Base-by-base conservation (phyloP, 768 basidiomycete genomes). In the Lepiota brunneoincarnata region DNA sequence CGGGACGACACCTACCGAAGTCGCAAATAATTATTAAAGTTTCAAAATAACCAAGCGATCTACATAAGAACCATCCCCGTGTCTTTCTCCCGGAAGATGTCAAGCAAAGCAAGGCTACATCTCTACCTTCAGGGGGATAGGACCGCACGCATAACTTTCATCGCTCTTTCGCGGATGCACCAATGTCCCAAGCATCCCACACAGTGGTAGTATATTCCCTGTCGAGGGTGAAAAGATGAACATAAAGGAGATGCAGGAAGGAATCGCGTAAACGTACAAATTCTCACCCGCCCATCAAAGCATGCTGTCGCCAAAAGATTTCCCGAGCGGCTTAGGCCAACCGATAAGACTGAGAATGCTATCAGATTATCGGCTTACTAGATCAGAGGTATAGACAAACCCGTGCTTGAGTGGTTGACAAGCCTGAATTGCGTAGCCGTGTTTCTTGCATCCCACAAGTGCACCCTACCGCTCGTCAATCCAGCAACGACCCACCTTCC, bases 401-500 rank as follows among this genome's bases (percentile, higher is more conserved):
- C 64, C 9, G 64, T 63, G 23, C 65, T 67, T 50, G 63, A 64
- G 36, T 69, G 68, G 4, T 66, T 66, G 64, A 91, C 88, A 18
- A 92, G 75, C 80, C 90, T 86, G 63, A 88, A 83, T 66, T 91
- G 89, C 56, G 85, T 83, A 49, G 80, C 75, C 12, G 58, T 60
- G 15, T 78, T 77, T 63, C 75, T 75, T 39, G 83, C 75, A 63
- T 89, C 84, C 80, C 84, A 85, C 62, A 88, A 87, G 63, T 89
- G 86, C 51, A 92, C 88, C 2, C 86, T 84, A 26, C 91, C 82
- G 68, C 92, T 91, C 66, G 91, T 91, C 17, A 63, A 67, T 20
- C 91, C 89, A 17, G 86, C 87, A 20, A 90, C 89, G 63, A 92
- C 84, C 84, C 88, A 68, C 53, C 86, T 80, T 5, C 88, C 89